Conservation (phyloP, 306 rosid species). For the Trifolium repens region DNA sequence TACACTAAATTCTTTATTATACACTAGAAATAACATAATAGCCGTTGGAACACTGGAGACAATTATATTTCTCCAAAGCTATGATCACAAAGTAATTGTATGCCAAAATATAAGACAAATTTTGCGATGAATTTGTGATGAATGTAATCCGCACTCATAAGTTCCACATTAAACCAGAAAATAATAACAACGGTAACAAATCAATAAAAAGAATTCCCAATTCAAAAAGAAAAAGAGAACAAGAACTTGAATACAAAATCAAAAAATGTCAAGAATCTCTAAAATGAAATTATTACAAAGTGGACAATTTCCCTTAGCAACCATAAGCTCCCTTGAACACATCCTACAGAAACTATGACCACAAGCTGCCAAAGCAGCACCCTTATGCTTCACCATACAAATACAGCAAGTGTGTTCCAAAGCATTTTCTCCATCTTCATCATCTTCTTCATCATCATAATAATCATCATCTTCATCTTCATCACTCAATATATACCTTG, state of each 20-base stretch:
- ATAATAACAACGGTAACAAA: neutral
- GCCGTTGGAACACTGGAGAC: no score
- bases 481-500: conserved; percentile 52
- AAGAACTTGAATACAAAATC: conserved; percentile 12
- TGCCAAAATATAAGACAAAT: no score
- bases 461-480: conserved; percentile 47
- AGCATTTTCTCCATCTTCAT: conserved; percentile 37
- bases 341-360: conserved; percentile 84
- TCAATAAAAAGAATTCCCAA: neutral
- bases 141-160: neutral
- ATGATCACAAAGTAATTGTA: no score
- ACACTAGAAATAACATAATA: no score
- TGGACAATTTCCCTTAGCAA: conserved; percentile 78
- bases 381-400: conserved; percentile 88
- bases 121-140: no score
- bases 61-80: no score
- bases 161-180: neutral
- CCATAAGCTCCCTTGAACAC: conserved; percentile 84
- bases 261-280: conserved; percentile 83
- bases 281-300: conserved; percentile 73
- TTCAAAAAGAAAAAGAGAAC: neutral
- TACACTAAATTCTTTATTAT: no score
- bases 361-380: conserved; percentile 63
- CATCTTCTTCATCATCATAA: conserved; percentile 35
- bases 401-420: conserved; percentile 68